Evolutionary conservation across 805 yeast genomes (phyloP), one percentile per base, ranked within the genome.

Genomic region (Kuraishia hungarica): DNA sequence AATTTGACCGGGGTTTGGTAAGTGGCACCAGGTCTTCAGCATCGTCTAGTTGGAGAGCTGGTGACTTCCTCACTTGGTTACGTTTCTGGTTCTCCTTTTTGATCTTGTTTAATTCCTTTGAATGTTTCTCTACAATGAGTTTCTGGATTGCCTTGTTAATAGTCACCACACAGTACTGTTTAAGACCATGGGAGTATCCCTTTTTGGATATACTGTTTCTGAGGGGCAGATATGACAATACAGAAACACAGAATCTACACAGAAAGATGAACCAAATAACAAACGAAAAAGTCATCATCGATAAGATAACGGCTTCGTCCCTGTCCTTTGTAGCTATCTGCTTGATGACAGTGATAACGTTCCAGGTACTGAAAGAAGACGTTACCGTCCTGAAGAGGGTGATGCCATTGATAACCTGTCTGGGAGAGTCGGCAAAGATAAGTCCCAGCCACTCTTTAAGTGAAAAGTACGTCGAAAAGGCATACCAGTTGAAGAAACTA

Each of bases 341-440:
- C 58, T 74, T 72, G 51, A 89, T 77, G 50, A 83, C 81, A 7
- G 65, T 59, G 43, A 78, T 71, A 56, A 77, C 75, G 53, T 69
- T 62, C 24, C 63, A 58, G 17, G 66, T 61, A 54, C 76, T 73
- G 58, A 74, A 72, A 47, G 66, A 58, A 53, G 73, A 77, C 17
- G 79, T 79, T 39, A 75, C 72, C 0, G 82, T 72, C 46, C 79
- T 82, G 55, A 81, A 81, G 59, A 72, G 74, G 10, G 97, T 89
- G 60, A 87, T 72, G 26, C 91, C 87, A 64, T 90, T 90, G 58
- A 90, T 80, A 1, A 88, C 84, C 69, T 90, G 97, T 69, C 97
- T 81, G 23, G 97, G 97, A 19, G 91, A 78, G 61, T 90, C 96
- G 0, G 96, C 91, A 50, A 88, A 72, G 10, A 89, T 62, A 60